A percentile compares a stretch with the other conserved stretches of the same genome.
phyloP scores from a whole-genome alignment of 2,329 filamentous ascomycete species.

The Dactylellina parvicollis region DNA sequence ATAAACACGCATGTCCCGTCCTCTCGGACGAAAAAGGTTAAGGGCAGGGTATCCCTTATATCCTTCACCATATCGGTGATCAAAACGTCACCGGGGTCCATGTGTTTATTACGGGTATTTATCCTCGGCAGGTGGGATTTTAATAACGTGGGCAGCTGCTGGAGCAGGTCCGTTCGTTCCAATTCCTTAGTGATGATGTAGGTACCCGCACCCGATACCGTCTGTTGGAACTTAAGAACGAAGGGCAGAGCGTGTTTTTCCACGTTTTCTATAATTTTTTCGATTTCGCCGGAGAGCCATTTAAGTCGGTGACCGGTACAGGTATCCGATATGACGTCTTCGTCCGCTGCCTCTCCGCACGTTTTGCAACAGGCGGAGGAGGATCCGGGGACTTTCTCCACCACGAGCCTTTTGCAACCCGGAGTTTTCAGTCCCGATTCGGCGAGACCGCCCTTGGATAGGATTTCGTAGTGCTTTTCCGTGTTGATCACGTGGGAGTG shows the following conservation, averaged over 20 bases:
- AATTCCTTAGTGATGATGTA: slow-evolving; percentile 59
- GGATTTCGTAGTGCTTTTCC: slow-evolving; percentile 61
- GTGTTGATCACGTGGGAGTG: slow-evolving; percentile 58
- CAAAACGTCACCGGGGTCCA: slow-evolving; percentile 60
- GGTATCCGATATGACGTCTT: slow-evolving; percentile 56
- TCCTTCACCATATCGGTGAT: slow-evolving; percentile 60
- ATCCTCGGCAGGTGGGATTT: slow-evolving; percentile 2
- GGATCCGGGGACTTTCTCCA: slow-evolving; percentile 26
- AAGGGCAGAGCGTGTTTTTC: slow-evolving; percentile 59
- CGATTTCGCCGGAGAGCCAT: slow-evolving; percentile 59
- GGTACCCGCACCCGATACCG: slow-evolving; percentile 61
- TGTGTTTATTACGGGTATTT: slow-evolving; percentile 57
- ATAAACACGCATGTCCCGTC: slow-evolving; percentile 58
- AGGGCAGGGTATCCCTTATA: slow-evolving; percentile 59
- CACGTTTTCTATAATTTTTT: slow-evolving; percentile 57
- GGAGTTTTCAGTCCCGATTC: slow-evolving; percentile 61
- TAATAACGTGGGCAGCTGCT: slow-evolving; percentile 52
- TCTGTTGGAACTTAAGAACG: slow-evolving; percentile 62
- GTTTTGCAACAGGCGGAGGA: neutral
- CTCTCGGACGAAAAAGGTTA: slow-evolving; percentile 61
- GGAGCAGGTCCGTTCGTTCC: slow-evolving; percentile 57
- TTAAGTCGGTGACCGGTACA: slow-evolving; percentile 58
- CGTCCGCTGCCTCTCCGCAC: neutral
- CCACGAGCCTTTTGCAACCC: slow-evolving; percentile 56
- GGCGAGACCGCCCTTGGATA: slow-evolving; percentile 61